Evolutionary conservation across 805 yeast species (phyloP).

Genomic region (Candida pini): DNA sequence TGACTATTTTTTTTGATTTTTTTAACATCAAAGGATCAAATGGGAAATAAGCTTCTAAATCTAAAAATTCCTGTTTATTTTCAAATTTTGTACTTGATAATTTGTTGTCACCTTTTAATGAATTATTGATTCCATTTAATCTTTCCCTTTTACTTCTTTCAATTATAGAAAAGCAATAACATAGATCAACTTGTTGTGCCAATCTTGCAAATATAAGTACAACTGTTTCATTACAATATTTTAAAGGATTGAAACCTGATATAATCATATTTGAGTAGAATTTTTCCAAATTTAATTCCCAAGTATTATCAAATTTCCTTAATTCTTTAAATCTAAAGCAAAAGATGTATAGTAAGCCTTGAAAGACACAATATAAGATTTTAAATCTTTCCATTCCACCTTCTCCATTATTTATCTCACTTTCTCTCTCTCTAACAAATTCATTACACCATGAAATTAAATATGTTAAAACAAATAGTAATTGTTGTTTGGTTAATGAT

Average conservation of each 20-base stretch:
- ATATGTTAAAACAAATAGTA: constrained; percentile 77
- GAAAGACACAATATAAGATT: constrained; percentile 85
- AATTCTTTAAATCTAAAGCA: constrained; percentile 76
- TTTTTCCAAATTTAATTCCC: constrained; percentile 81
- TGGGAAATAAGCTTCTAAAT: constrained; percentile 92
- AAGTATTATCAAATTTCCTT: constrained; percentile 34
- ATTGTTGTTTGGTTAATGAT: constrained; percentile 61
- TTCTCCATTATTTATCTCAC: constrained; percentile 58
- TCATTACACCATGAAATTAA: constrained; percentile 78
- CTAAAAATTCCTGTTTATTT: constrained; percentile 73
- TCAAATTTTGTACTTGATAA: constrained; percentile 14
- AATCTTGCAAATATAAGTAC: constrained; percentile 90
- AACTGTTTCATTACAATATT: constrained; percentile 89
- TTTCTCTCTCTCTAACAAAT: constrained; percentile 78
- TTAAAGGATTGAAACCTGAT: constrained; percentile 88
- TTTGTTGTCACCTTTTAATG: constrained; percentile 2
- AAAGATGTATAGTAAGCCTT: constrained; percentile 83
- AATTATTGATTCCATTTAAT: constrained; percentile 36
- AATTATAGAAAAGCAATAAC: constrained; percentile 88
- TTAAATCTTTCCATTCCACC: constrained; percentile 90
- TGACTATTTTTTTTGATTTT: constrained; percentile 48
- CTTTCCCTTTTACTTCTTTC: constrained; percentile 81
- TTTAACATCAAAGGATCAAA: constrained; percentile 86
- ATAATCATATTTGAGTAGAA: constrained; percentile 81
- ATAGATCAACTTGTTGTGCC: constrained; percentile 83